Evolutionary conservation across 1,284 basidiomycete species (phyloP), one percentile per base, ranked within the genome.

Genomic region (Porodaedalea pini): DNA sequence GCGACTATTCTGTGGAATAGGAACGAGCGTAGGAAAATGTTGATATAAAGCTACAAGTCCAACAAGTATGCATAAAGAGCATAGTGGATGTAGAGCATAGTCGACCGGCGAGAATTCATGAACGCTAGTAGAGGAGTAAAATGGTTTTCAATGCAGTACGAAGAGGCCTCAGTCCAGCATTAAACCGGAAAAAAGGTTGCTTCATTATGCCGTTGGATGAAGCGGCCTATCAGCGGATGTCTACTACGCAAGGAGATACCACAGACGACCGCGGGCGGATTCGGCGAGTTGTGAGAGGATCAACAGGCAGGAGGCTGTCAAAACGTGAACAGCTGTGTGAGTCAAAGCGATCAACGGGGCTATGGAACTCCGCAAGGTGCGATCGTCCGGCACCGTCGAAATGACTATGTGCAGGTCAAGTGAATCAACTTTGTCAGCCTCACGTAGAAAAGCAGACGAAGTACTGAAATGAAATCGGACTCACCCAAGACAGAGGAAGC

Each of bases 401-500:
- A 15, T 47, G 21, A 8, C 45, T 47, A 17, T 47, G 25, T 31
- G 45, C 27, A 17, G 23, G 2, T n/a, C n/a, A n/a, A n/a, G n/a
- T n/a, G n/a, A n/a, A n/a, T n/a, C n/a, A n/a, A n/a, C n/a, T n/a
- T n/a, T 10, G 29, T 44, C 17, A 43, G 51, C 31, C 10, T 21
- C 25, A 17, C 5, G 7, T 5, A 10, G 13, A 17, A 13, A 31
- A 1, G 21, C 3, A 27, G 21, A 25, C 40, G 44, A 27, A 47
- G 27, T n/a, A 27, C 25, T 19, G 29, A 41, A 25, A 27, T 21
- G 36, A 40, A 19, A 21, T 13, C 32, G 41, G 13, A 29, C 51
- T 31, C 23, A 52, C 51, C 27, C 40, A 21, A 54, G 19, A 34
- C 51, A 54, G 29, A 54, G 39, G 15, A 54, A 43, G 10, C 51